Evolutionary conservation across 495 filamentous ascomycete species (phyloP), one percentile per base, ranked within the genome.

Genomic region (Parachaetomium inaequale): DNA sequence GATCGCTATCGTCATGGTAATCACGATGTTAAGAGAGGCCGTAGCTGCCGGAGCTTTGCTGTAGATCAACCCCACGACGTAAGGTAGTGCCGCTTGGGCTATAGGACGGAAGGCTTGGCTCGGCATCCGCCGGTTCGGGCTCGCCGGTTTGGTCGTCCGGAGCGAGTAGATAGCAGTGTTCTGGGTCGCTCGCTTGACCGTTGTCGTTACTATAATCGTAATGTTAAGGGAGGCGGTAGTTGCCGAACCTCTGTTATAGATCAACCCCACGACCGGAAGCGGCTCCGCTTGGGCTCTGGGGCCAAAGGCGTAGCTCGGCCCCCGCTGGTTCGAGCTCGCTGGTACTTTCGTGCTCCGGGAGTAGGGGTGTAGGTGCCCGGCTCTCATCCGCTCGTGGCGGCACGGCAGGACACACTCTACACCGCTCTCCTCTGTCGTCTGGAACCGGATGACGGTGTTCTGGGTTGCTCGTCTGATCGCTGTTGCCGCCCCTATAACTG

Each of bases 141-240:
- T n/a, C n/a, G n/a, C n/a, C n/a, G n/a, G n/a, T n/a, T n/a, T n/a
- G n/a, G n/a, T n/a, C n/a, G n/a, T n/a, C n/a, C n/a, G 51, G 51
- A 19, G 25, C 6, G 46, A 26, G 21, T 26, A 21, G 46, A 49
- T 49, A 10, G 26, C 23, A 10, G 36, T 58, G 10, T 57, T 54
- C 63, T 61, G 36, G 46, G 52, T 47, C 46, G 23, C 54, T 60
- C 38, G 50, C 26, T 19, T n/a, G 58, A 56, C 49, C 58, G 58
- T 21, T 65, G 40, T 58, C 46, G 58, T 55, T 21, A 49, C 15
- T 4, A 21, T 49, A 26, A 59, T 64, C 62, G 25, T 7, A 29
- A 51, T 59, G 38, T 26, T 50, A 50, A 64, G 55, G 56, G 46
- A 55, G 49, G 56, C 40, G 0, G 62, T 50, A 55, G 62, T 49